These are phyloP conservation scores for Rheum nobile DNA, from an alignment of 148 eudicot genomes.

Conservation along the genomic window DNA sequence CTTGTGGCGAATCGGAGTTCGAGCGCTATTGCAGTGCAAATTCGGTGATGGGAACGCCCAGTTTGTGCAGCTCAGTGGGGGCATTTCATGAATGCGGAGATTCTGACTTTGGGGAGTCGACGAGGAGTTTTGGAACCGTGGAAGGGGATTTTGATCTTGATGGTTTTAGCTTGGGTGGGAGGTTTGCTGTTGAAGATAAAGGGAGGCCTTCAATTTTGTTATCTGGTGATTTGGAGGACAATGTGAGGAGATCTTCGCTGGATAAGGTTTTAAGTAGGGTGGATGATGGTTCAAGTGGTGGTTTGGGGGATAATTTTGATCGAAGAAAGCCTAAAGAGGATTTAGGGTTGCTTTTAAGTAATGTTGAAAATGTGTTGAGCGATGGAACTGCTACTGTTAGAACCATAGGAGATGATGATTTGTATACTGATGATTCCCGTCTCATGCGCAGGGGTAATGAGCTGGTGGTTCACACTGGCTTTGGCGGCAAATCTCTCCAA, in stretches of 20 bases:
- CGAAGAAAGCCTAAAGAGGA: conserved; percentile 20
- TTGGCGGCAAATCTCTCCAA: conserved; percentile 9
- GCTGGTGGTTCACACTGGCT: background rate
- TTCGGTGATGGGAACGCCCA: conserved; percentile 87
- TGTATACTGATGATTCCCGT: conserved; percentile 8
- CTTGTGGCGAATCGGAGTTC: conserved; percentile 88
- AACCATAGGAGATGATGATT: no score
- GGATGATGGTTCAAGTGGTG: conserved; percentile 13
- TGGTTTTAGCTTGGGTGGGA: conserved; percentile 37
- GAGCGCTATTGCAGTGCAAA: conserved; percentile 91
- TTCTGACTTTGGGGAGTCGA: conserved; percentile 51
- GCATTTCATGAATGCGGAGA: conserved; percentile 51
- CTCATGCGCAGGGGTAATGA: conserved; percentile 7
- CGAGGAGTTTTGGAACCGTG: conserved; percentile 33
- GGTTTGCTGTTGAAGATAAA: conserved; percentile 22
- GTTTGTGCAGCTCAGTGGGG: conserved; percentile 68
- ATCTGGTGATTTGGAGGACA: conserved; percentile 15
- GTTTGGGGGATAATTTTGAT: conserved; percentile 3
- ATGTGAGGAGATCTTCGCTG: conserved; percentile 13
- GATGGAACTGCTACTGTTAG: no score
- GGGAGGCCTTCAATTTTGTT: conserved; percentile 1
- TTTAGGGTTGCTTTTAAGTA: conserved; percentile 22
- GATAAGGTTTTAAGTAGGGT: background rate
- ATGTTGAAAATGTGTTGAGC: conserved; percentile 21
- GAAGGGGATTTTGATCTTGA: conserved; percentile 23